A percentile compares a stretch with the other conserved stretches of the same genome.
phyloP scores from a whole-genome alignment of 768 basidiomycete species.

The Neoboletus magnificus region DNA sequence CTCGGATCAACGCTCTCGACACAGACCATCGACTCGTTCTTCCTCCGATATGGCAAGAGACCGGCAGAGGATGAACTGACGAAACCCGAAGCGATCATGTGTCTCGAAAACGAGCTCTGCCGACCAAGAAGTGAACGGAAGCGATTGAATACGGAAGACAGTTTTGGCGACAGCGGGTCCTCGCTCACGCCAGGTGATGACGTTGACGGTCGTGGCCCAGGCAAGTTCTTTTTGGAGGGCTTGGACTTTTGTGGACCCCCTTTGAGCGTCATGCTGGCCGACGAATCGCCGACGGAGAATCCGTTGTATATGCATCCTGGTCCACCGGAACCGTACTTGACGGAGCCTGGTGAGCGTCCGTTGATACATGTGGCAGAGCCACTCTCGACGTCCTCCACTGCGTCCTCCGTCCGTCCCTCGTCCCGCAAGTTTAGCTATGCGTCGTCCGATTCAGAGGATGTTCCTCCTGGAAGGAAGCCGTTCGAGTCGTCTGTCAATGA shows the following conservation, averaged over 20 bases:
- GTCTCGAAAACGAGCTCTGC: constrained; percentile 81
- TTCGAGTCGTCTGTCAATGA: constrained; percentile 13
- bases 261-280: constrained; percentile 25
- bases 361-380: constrained; percentile 35
- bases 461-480: constrained; percentile 15
- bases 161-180: constrained; percentile 44
- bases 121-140: constrained; percentile 72
- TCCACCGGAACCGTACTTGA: constrained; percentile 31
- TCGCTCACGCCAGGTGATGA: constrained; percentile 52
- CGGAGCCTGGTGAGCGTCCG: constrained; percentile 48
- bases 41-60: constrained; percentile 62
- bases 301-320: neutral
- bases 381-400: constrained; percentile 12
- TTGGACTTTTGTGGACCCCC: constrained; percentile 63
- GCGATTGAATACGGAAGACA: constrained; percentile 49
- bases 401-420: constrained; percentile 5
- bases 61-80: constrained; percentile 69
- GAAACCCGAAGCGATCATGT: constrained; percentile 74
- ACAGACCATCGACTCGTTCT: constrained; percentile 80
- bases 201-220: constrained; percentile 21
- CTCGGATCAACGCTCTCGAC: constrained; percentile 87
- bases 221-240: constrained; percentile 47
- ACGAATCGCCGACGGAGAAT: constrained; percentile 31
- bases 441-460: constrained; percentile 47
- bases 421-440: constrained; percentile 37